These are phyloP conservation scores for Schrenkiella parvula DNA, from an alignment of 345 rosid genomes.

Conservation along the genomic window DNA sequence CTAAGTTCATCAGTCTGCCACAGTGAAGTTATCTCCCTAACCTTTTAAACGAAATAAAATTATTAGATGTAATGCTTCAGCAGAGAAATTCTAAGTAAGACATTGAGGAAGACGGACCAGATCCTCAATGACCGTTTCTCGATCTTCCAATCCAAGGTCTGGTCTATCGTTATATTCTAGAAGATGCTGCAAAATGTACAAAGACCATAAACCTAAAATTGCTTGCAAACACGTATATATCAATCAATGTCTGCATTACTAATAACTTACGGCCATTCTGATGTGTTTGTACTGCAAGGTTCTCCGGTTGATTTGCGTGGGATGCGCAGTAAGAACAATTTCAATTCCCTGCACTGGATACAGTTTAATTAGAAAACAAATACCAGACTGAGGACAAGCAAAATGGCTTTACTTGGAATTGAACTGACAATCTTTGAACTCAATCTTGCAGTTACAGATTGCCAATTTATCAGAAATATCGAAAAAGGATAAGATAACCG, in stretches of 20 bases:
- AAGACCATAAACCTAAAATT: constrained; percentile 4
- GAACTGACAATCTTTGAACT: background rate
- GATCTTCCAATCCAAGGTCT: constrained; percentile 90
- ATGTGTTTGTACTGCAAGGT: constrained; percentile 93
- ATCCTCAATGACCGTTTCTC: constrained; percentile 88
- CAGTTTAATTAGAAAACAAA: background rate
- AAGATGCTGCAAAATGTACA: constrained; percentile 61
- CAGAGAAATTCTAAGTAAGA: background rate
- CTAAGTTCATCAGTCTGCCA: constrained; percentile 99
- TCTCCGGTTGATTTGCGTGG: constrained; percentile 87
- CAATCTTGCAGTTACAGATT: background rate
- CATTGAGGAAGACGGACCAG: constrained; percentile 47
- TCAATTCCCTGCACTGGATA: constrained; percentile 69
- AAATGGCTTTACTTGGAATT: background rate
- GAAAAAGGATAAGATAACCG: background rate
- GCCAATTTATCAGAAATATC: background rate
- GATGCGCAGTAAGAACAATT: constrained; percentile 97
- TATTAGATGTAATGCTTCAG: constrained; percentile 4
- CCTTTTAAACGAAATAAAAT: constrained; percentile 33
- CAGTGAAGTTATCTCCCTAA: constrained; percentile 82
- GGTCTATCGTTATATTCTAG: constrained; percentile 84
- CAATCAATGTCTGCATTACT: background rate
- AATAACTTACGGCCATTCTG: constrained; percentile 74
- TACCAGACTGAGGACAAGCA: background rate
- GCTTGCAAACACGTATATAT: constrained; percentile 8